Conservation (phyloP, 129 eudicot genomes). For the Tanacetum coccineum region DNA sequence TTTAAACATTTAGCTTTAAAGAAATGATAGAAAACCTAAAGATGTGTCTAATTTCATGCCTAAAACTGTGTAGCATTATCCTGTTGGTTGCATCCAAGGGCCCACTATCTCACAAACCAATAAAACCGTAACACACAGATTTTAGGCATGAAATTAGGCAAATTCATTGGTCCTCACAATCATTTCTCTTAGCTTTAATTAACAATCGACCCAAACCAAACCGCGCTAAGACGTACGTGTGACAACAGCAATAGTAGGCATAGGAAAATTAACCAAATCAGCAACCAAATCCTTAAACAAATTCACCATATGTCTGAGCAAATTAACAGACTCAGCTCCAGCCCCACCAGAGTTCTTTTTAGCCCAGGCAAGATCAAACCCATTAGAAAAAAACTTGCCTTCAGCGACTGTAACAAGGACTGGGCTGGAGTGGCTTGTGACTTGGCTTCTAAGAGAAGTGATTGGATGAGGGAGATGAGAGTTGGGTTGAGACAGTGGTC, state of each 20-base stretch:
- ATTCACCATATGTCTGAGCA: slow-evolving; percentile 48
- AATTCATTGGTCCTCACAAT: too few species aligned
- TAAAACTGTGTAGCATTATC: too few species aligned
- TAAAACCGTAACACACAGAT: too few species aligned
- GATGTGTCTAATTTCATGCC: too few species aligned
- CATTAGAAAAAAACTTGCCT: slow-evolving; percentile 87
- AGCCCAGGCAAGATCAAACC: slow-evolving; percentile 71
- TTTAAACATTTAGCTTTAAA: too few species aligned
- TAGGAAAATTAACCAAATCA: slow-evolving; percentile 58
- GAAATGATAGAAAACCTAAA: too few species aligned
- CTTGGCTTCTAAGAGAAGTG: slow-evolving; percentile 43
- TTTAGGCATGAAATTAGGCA: too few species aligned
- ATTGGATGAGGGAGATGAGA: slow-evolving; percentile 60
- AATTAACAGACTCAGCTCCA: slow-evolving; percentile 26
- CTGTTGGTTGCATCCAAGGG: too few species aligned
- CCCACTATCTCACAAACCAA: too few species aligned
- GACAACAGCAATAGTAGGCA: slow-evolving; percentile 85
- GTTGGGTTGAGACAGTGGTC: slow-evolving; percentile 73
- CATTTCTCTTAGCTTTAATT: too few species aligned
- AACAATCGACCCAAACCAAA: too few species aligned
- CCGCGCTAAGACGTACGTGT: slow-evolving; percentile 15
- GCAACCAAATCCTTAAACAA: slow-evolving; percentile 47
- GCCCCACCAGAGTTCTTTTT: slow-evolving; percentile 44
- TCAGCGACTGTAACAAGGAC: slow-evolving; percentile 59
- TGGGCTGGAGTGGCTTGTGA: slow-evolving; percentile 55